Evolutionary conservation across 2,329 filamentous ascomycete genomes (phyloP), one percentile per base, ranked within the genome.

Genomic region (Trichoderma sp.): DNA sequence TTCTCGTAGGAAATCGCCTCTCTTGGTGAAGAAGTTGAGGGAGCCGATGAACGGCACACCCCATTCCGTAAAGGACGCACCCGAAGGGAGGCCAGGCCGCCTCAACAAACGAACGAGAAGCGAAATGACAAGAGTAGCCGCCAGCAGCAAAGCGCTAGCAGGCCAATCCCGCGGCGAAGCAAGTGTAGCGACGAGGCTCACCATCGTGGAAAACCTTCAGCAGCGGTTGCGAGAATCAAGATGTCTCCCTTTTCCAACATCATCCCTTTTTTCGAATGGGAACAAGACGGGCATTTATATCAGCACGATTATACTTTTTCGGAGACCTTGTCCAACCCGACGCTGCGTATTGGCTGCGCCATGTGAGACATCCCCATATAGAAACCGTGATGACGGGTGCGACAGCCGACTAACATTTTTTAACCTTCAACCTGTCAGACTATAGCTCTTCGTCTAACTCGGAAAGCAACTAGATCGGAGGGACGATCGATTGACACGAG

Each of bases 1-100:
- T n/a, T 83, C 75, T 21, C 78, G 78, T 71, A 85, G 84, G 78
- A 88, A 89, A 31, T 86, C 84, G 80, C 83, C 84, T 71, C 88
- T 83, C 18, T 82, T 76, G 3, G 85, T 85, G 82, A 88, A 89
- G 82, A 88, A 89, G 0, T 81, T 80, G 31, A 84, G 74, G 2
- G 85, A 82, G 3, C 88, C 88, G 4, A 87, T 75, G 9, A 89
- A 76, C 0, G 88, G 88, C 78, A 79, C 84, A 8, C 78, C 75
- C 66, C 77, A 77, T 24, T 81, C 38, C n/a, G 79, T 73, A 16
- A 64, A 77, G 3, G 81, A 82, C 6, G 82, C 79, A 9, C 78
- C 79, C 6, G 62, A 64, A 14, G 80, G 80, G 31, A 82, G 77
- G 14, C 71, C 64, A 6, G 79, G 78, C 18, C 81, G 80, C 21